Evolutionary conservation across 805 yeast species (phyloP).

Genomic region (Candida maltosa): DNA sequence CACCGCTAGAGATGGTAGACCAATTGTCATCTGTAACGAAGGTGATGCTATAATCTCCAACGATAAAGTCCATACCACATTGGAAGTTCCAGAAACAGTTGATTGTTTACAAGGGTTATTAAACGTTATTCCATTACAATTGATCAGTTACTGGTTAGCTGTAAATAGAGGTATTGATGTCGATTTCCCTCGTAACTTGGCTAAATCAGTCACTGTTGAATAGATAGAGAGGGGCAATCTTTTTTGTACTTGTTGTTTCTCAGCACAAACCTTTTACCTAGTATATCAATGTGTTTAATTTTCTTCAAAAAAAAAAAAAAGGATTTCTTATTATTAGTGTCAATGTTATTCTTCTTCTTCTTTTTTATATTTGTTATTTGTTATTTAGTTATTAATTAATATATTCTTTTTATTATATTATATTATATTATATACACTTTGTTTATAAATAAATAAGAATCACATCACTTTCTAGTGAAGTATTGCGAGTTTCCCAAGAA

Average conservation of each 20-base stretch:
- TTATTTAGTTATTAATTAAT: too few species aligned
- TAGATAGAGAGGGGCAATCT: not conserved
- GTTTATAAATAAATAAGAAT: not conserved
- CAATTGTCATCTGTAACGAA: constrained; percentile 84
- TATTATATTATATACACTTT: not conserved
- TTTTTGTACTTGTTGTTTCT: not conserved
- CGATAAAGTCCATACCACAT: constrained; percentile 59
- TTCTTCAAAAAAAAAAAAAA: too few species aligned
- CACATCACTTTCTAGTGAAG: constrained; percentile 55
- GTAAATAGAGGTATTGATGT: constrained; percentile 93
- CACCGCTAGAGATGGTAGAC: constrained; percentile 95
- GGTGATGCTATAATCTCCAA: constrained; percentile 64
- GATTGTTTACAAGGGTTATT: constrained; percentile 97
- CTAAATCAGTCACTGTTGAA: constrained; percentile 96
- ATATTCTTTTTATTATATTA: too few species aligned
- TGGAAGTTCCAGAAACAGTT: constrained; percentile 92
- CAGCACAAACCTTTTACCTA: not conserved
- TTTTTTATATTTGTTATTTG: too few species aligned
- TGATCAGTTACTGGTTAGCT: constrained; percentile 96
- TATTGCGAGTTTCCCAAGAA: constrained; percentile 69
- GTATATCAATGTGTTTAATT: too few species aligned
- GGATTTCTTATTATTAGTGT: too few species aligned
- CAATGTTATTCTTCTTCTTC: too few species aligned
- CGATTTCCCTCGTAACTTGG: constrained; percentile 97
- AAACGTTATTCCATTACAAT: constrained; percentile 90